Base-by-base conservation (phyloP, 306 rosid genomes). In the Cicer pinnatifidum region DNA sequence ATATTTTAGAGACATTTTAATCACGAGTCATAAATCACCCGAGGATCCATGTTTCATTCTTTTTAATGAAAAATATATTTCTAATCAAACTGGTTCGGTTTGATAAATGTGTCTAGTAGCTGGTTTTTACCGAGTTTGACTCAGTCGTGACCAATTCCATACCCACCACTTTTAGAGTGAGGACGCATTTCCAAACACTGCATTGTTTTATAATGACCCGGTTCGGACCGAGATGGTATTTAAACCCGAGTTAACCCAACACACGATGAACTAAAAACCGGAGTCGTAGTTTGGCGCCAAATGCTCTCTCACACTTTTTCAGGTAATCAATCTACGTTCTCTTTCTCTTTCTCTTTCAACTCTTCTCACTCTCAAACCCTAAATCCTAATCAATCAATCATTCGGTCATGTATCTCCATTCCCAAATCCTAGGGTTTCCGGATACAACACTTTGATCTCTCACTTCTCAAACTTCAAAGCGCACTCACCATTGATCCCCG, bases 361-460 rank as follows among this genome's bases (percentile, higher is more conserved):
- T 51, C 23, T 53, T 9, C 19, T 54, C 10, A 16, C 6, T 66
- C 54, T 66, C 71, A 7, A 80, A 73, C 88, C 94, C 92, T 85
- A 91, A 54, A 54, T 28, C 35, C 63, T 9, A 78, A 73, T 84
- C 89, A 28, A 28, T 87, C 78, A 89, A 73, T 44, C 45, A 51
- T 17, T 45, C 57, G 33, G 70, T 70, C 45, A 28, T 7, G n/a
- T 13, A 9, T 40, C 64, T 48, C 16, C 5, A 45, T 60, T 78
- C 83, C 39, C 67, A 45, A 48, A 68, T 62, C 59, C 9, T 12
- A 50, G 73, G 78, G 82, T 76, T 81, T 79, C 47, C 60, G 7
- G 13, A 50, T 9, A 12, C 48, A 45, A 11, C 11, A 10, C 3
- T 75, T 41, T 12, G 33, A 43, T 4, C 51, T 35, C 13, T 13